Evolutionary conservation across 2,329 filamentous ascomycete genomes (phyloP).

Genomic region (Xylaria multiplex): DNA sequence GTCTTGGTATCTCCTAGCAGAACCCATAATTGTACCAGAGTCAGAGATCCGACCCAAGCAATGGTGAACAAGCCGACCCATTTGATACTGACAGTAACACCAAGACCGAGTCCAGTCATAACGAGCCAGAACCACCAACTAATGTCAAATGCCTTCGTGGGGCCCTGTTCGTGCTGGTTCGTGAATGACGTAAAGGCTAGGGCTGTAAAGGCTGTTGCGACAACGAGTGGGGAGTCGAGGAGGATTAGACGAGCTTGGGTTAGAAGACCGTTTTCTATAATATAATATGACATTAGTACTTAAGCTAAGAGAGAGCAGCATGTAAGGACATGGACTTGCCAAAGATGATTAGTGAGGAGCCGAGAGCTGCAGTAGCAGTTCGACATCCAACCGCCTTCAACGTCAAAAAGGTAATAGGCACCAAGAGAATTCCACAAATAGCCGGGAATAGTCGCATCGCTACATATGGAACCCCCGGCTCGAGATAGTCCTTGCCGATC

Average conservation of each 20-base stretch:
- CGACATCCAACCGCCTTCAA: slow-evolving; percentile 91
- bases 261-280: slow-evolving; percentile 87
- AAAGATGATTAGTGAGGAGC: slow-evolving; percentile 88
- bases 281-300: slow-evolving; percentile 44
- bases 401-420: slow-evolving; percentile 93
- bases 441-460: slow-evolving; percentile 96
- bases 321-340: slow-evolving; percentile 64
- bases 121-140: slow-evolving; percentile 99
- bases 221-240: slow-evolving; percentile 92
- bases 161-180: slow-evolving; percentile 95
- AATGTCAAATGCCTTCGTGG: slow-evolving; percentile 83
- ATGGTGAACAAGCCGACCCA: slow-evolving; percentile 99
- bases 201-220: slow-evolving; percentile 91
- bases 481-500: slow-evolving; percentile 98
- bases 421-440: slow-evolving; percentile 85
- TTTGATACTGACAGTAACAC: slow-evolving; percentile 93
- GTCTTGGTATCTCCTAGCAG: slow-evolving; percentile 88
- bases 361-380: slow-evolving; percentile 84
- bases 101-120: slow-evolving; percentile 85
- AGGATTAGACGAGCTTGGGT: slow-evolving; percentile 96
- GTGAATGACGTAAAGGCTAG: slow-evolving; percentile 92
- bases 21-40: slow-evolving; percentile 92
- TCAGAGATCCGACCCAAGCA: slow-evolving; percentile 94
- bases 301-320: not conserved
- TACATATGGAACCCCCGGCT: slow-evolving; percentile 94